Evolutionary conservation across 306 rosid species (phyloP).

Genomic region (Gynostemma pentaphyllum): DNA sequence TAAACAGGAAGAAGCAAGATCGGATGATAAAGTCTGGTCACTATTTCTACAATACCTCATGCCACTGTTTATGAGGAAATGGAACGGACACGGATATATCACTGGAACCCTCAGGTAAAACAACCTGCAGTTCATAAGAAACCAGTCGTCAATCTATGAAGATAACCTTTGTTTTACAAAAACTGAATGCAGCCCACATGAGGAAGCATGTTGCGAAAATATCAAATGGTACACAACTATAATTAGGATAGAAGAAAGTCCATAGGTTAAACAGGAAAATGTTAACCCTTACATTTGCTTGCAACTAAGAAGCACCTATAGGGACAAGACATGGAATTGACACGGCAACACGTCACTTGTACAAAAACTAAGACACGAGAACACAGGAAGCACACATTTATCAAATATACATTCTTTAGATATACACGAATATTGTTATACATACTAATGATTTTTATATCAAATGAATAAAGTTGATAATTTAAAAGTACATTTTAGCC

Average conservation of each 20-base stretch:
- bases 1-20: neutral
- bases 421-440: too few relatives aligned
- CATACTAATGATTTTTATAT: too few relatives aligned
- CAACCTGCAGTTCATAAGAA: slow-evolving; percentile 59
- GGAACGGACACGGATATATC: slow-evolving; percentile 65
- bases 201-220: neutral
- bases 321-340: too few relatives aligned
- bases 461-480: too few relatives aligned
- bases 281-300: neutral
- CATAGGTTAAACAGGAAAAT: neutral
- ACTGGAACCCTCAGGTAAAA: slow-evolving; percentile 89
- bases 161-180: neutral
- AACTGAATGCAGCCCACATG: slow-evolving; percentile 11
- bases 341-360: too few relatives aligned
- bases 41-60: slow-evolving; percentile 47
- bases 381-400: too few relatives aligned
- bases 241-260: neutral
- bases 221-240: neutral
- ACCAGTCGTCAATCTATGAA: slow-evolving; percentile 4
- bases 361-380: too few relatives aligned
- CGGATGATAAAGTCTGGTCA: slow-evolving; percentile 7
- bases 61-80: slow-evolving; percentile 57
- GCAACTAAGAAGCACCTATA: too few relatives aligned
- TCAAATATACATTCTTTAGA: too few relatives aligned
- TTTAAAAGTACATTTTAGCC: too few relatives aligned